Base-by-base conservation (phyloP, 371 early-diverging fungal genomes). In the Apophysomyces variabilis region DNA sequence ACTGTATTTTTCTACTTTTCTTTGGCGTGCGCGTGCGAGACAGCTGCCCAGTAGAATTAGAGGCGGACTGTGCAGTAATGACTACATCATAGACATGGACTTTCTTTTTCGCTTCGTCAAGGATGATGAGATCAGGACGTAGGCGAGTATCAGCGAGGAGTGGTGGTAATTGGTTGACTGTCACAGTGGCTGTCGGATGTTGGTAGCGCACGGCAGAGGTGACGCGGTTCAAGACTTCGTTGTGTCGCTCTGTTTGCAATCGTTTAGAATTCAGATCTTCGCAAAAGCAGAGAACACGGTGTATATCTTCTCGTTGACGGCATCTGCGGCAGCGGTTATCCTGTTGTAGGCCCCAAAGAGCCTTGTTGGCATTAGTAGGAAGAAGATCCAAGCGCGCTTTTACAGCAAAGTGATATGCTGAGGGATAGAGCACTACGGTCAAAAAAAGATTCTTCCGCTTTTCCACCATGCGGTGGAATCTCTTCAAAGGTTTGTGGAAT, bases 211-310 rank as follows among this genome's bases (percentile, higher is more conserved):
- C 45, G 0, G 45, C 9, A 5, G 45, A 45, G 0, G 45, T 7
- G 1, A 45, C 6, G n/a, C 45, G 7, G 45, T 45, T 45, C 45
- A 45, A 13, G 45, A 45, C 45, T 13, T 45, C 6, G 13, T 45
- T 45, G 16, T 45, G 45, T 7, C 45, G 13, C 13, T 45, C 45
- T 45, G 45, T 45, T 16, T 45, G 45, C 1, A 45, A 9, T 3
- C 50, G 16, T 21, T 50, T 50, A 9, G 50, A 50, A 26, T 50
- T 14, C 21, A 21, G 9, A 26, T 58, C 58, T 1, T 37, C 37
- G 13, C 58, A 58, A 37, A 58, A 58, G 39, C 58, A 58, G 37
- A 58, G 58, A 39, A 58, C 13, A 39, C 38, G 58, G 16, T 58
- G 58, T 35, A 58, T 36, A 58, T 58, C 58, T 18, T 58, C 58